These are phyloP conservation scores for Selaginella moellendorffii DNA, from an alignment of 75 land plant genomes.

Conservation along the genomic window DNA sequence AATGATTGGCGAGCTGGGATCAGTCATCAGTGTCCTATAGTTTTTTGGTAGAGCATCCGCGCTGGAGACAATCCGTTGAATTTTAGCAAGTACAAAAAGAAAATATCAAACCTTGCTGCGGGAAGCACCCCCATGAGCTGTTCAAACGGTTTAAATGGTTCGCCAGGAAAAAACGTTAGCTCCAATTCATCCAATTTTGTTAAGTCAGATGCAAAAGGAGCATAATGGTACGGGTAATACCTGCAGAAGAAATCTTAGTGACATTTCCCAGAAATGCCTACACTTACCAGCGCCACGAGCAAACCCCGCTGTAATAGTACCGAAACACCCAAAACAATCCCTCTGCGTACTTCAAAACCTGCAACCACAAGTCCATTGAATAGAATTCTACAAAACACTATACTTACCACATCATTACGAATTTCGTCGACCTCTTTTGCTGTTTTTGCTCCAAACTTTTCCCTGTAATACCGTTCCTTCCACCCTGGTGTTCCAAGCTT, in stretches of 20 bases:
- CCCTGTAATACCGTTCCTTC: conserved; percentile 93
- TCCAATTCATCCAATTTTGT: conserved; percentile 51
- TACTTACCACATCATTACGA: conserved; percentile 82
- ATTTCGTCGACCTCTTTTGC: conserved; percentile 51
- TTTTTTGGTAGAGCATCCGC: conserved; percentile 68
- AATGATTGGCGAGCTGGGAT: conserved; percentile 76
- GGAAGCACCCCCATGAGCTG: conserved; percentile 90
- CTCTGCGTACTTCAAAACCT: conserved; percentile 76
- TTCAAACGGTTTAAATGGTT: conserved; percentile 91
- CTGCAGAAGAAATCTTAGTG: conserved; percentile 17
- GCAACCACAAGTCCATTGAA: neutral
- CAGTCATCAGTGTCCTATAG: conserved; percentile 75
- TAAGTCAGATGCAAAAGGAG: conserved; percentile 98
- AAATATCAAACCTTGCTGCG: conserved; percentile 65
- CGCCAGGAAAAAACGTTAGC: conserved; percentile 51
- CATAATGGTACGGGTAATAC: conserved; percentile 98
- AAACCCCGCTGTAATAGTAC: conserved; percentile 95
- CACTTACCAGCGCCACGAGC: conserved; percentile 88
- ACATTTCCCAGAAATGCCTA: neutral
- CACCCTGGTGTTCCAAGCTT: conserved; percentile 86
- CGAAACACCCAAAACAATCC: conserved; percentile 97
- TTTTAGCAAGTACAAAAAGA: neutral
- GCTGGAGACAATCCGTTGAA: conserved; percentile 30
- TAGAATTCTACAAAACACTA: neutral
- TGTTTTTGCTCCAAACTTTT: conserved; percentile 56